These are phyloP conservation scores for Ganoderma leucocontextum DNA, from an alignment of 1,284 basidiomycete genomes.

Conservation along the genomic window DNA sequence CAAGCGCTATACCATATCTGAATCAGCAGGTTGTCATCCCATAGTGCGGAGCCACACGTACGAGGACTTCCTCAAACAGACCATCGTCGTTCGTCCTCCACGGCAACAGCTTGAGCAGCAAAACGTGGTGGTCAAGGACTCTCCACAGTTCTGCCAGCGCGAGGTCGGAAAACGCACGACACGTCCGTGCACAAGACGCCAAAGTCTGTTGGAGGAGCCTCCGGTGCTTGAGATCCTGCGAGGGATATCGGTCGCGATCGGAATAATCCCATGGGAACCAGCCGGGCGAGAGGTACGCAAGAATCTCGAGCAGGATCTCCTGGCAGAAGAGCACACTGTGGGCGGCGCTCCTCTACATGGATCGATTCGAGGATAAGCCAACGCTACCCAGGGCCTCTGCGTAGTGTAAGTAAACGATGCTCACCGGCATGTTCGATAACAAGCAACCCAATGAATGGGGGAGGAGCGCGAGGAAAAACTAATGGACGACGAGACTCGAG, in stretches of 20 bases:
- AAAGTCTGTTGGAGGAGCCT: neutral
- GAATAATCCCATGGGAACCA: neutral
- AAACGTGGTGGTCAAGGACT: neutral
- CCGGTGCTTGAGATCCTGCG: neutral
- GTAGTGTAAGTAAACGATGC: too few relatives aligned
- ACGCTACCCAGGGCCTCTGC: too few relatives aligned
- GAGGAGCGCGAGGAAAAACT: too few relatives aligned
- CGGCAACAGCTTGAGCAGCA: neutral
- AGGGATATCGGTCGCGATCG: neutral
- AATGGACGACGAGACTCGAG: too few relatives aligned
- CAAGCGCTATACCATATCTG: neutral
- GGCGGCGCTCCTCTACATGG: neutral
- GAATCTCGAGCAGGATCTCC: neutral
- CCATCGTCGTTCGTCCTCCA: neutral
- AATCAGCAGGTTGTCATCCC: neutral
- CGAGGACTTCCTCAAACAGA: neutral
- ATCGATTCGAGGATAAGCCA: too few relatives aligned
- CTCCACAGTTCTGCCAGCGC: neutral
- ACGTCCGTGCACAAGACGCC: neutral
- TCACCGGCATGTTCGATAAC: too few relatives aligned
- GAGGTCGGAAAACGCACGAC: neutral
- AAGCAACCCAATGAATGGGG: too few relatives aligned
- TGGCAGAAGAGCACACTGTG: slow-evolving; percentile 3
- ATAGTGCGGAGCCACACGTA: neutral
- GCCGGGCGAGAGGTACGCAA: neutral